phyloP scores from a whole-genome alignment of 306 rosid species.

The Cyamopsis tetragonoloba region DNA sequence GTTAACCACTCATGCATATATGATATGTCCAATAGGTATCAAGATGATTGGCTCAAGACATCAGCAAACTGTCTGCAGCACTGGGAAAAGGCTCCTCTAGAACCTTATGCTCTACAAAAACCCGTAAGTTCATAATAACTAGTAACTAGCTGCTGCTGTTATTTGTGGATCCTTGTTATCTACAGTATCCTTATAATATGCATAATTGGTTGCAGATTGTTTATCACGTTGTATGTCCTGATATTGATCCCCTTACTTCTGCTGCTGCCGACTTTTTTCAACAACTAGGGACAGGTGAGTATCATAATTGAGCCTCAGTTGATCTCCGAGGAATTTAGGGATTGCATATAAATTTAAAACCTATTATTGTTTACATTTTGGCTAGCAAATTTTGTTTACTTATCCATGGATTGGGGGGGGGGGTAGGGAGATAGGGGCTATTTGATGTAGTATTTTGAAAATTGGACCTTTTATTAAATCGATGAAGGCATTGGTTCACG shows the following conservation, averaged over 20 bases:
- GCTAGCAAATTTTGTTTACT: background rate
- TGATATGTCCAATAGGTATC: constrained; percentile 58
- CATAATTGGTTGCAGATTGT: constrained; percentile 65
- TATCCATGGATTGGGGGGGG: background rate
- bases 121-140: constrained; percentile 58
- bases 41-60: constrained; percentile 99
- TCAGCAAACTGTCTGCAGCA: constrained; percentile 72
- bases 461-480: too few relatives aligned
- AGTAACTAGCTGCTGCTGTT: constrained; percentile 19
- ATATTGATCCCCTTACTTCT: constrained; percentile 88
- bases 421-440: too few relatives aligned
- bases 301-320: constrained; percentile 14
- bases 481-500: too few relatives aligned
- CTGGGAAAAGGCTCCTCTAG: constrained; percentile 99
- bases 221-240: constrained; percentile 84
- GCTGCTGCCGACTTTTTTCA: constrained; percentile 97
- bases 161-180: constrained; percentile 2
- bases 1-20: constrained; percentile 18
- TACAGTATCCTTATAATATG: background rate
- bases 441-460: too few relatives aligned
- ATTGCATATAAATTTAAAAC: background rate
- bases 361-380: background rate
- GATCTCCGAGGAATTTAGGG: background rate
- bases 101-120: constrained; percentile 88
- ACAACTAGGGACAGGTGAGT: constrained; percentile 94